A percentile compares a stretch with the other conserved stretches of the same genome.
Evolutionary conservation across 345 rosid genomes (phyloP).

Genomic region (Eutrema heterophyllum): DNA sequence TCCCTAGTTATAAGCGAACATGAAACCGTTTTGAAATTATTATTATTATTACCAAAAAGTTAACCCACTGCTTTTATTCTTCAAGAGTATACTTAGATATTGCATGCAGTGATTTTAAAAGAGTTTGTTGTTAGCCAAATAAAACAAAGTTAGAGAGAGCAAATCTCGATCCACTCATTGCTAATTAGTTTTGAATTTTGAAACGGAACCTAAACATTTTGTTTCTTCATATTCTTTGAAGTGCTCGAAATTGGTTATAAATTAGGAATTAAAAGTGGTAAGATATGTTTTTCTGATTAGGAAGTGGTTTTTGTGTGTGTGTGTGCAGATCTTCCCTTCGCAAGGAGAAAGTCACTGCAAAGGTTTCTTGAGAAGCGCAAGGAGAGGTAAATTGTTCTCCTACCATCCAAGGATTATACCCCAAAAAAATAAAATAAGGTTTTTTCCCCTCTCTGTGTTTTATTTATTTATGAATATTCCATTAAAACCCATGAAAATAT

Average conservation of each 20-base stretch:
- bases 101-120: neutral
- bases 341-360: conserved; percentile 68
- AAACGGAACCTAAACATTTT: neutral
- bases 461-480: neutral
- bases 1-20: conserved; percentile 3
- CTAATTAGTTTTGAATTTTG: neutral
- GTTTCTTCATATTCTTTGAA: too few relatives aligned
- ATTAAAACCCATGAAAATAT: neutral
- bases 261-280: neutral
- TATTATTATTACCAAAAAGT: too few relatives aligned
- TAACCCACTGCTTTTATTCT: neutral
- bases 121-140: neutral
- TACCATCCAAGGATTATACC: conserved; percentile 10
- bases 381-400: conserved; percentile 55
- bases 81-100: neutral
- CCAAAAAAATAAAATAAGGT: neutral
- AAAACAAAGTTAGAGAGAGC: neutral
- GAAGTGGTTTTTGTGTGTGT: neutral
- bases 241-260: neutral
- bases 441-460: neutral
- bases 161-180: neutral
- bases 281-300: neutral
- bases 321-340: conserved; percentile 61
- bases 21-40: neutral
- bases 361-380: conserved; percentile 89